Conservation (phyloP, 148 eudicot genomes). For the Spergularia bocconei region DNA sequence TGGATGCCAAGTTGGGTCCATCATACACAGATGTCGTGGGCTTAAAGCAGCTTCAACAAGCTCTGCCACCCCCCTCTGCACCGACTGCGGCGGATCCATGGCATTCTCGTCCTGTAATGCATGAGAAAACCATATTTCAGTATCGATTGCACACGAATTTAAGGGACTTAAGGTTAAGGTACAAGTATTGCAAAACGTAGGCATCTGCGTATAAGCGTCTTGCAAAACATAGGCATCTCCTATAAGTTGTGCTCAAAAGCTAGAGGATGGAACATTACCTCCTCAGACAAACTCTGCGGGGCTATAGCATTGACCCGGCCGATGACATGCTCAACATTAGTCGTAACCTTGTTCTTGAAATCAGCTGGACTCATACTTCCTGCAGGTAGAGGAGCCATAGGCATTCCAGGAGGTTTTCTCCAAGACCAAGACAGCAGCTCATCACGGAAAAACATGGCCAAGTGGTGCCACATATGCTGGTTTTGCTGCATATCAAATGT, state of each 20-base stretch:
- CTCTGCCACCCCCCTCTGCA: conserved; percentile 88
- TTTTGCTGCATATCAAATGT: conserved; percentile 64
- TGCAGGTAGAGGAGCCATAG: conserved; percentile 71
- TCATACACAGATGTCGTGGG: conserved; percentile 91
- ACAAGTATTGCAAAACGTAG: no score
- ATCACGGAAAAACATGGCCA: conserved; percentile 99
- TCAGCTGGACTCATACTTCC: conserved; percentile 72
- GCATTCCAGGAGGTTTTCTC: conserved; percentile 95
- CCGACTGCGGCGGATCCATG: conserved; percentile 84
- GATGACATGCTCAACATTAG: conserved; percentile 78
- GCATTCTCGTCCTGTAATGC: conserved; percentile 76
- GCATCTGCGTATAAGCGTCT: no score
- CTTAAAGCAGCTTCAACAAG: conserved; percentile 90
- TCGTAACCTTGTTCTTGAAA: conserved; percentile 76
- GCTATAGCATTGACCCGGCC: conserved; percentile 66
- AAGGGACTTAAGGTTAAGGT: no score
- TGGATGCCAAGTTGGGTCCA: conserved; percentile 99
- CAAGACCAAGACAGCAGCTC: conserved; percentile 97
- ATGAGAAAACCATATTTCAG: conserved; percentile 5
- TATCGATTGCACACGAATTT: not conserved
- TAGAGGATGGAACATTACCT: conserved; percentile 43
- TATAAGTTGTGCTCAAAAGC: not conserved
- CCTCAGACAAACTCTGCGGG: conserved; percentile 79
- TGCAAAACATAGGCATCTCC: no score
- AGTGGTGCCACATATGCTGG: conserved; percentile 90